phyloP scores from a whole-genome alignment of 1,284 basidiomycete genomes.

The Heterobasidion irregulare region DNA sequence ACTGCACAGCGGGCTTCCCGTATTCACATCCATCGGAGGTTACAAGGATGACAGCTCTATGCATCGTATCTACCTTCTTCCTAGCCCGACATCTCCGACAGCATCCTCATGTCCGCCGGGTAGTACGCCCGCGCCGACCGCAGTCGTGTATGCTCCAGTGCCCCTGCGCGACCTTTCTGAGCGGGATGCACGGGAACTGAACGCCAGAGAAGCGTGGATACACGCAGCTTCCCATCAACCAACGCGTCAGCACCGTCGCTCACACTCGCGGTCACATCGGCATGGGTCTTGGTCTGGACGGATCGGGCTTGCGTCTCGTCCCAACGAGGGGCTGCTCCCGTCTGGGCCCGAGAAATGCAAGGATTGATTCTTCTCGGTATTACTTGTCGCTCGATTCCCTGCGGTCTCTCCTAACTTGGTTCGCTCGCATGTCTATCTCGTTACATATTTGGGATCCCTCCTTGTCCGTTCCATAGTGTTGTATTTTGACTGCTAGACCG shows the following conservation, averaged over 20 bases:
- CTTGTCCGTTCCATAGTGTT: background rate
- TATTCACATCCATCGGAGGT: slow-evolving; percentile 16
- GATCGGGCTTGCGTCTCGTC: slow-evolving; percentile 34
- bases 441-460: too few species aligned
- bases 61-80: slow-evolving; percentile 51
- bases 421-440: background rate
- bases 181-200: slow-evolving; percentile 40
- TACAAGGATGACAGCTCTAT: slow-evolving; percentile 23
- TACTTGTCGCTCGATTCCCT: background rate
- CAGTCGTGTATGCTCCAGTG: slow-evolving; percentile 62
- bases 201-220: slow-evolving; percentile 63
- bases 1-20: slow-evolving; percentile 17
- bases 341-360: slow-evolving; percentile 24
- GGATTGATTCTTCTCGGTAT: background rate
- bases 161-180: slow-evolving; percentile 45
- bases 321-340: slow-evolving; percentile 33
- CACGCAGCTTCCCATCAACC: slow-evolving; percentile 12
- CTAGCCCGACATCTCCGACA: slow-evolving; percentile 21
- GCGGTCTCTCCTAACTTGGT: background rate
- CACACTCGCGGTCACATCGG: slow-evolving; percentile 17
- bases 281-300: slow-evolving; percentile 25
- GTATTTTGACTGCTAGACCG: background rate
- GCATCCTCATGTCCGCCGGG: background rate
- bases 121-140: slow-evolving; percentile 16
- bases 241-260: slow-evolving; percentile 21